Evolutionary conservation across 192 early-diverging fungal genomes (phyloP), one percentile per base, ranked within the genome.

Genomic region (Chytriomyces sp.): DNA sequence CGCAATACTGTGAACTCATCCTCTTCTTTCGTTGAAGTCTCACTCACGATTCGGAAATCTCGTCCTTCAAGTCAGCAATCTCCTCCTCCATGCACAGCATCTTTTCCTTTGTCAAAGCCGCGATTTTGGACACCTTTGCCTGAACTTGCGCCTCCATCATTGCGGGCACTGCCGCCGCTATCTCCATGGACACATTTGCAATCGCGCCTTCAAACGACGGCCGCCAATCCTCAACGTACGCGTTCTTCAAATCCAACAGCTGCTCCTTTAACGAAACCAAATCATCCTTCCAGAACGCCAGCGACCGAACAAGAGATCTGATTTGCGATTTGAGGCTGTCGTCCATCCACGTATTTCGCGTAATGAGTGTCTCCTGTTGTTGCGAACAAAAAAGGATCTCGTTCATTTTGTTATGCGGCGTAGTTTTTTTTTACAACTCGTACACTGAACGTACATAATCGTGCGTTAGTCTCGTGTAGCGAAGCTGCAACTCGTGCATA

Each of bases 391-490:
- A 35, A 35, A 35, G 35, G 4, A 4, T 35, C 4, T 35, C 35
- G 35, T 35, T 35, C 35, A 35, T 35, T 35, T 35, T 35, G 2
- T 35, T 35, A 35, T 35, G 35, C 35, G 53, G 53, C 20, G 16
- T 20, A 57, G 13, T n/a, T n/a, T 13, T 57, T 57, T 13, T 20
- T 57, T 57, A 57, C 20, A n/a, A 57, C 2, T 4, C 16, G 53
- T 57, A 57, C 20, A 20, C 53, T 20, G 20, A 57, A 57, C 43
- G n/a, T 73, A 73, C 72, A 63, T 28, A 73, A 43, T 78, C 77
- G 50, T 78, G 62, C 45, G 77, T 78, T 18, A 78, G 69, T 45
- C 77, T 50, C 43, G 77, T 78, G 61, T 78, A 63, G n/a, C 77
- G 53, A 8, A 78, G 69, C 43, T 78, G 77, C 28, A 78, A 61